phyloP scores from a whole-genome alignment of 1,284 basidiomycete genomes.

The Cryptococcus hybrid region DNA sequence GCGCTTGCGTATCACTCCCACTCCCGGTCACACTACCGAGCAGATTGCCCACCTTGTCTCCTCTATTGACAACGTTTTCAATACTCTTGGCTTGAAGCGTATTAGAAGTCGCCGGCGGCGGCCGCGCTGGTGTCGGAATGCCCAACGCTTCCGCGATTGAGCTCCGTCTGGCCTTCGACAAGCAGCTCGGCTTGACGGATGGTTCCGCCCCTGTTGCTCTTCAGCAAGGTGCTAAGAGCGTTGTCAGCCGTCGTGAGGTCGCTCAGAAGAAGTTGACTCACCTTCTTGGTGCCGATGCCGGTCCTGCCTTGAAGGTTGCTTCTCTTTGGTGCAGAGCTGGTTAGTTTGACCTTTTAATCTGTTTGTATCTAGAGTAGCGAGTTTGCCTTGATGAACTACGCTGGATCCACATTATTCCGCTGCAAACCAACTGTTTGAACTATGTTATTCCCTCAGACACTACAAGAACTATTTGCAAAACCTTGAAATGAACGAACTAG shows the following conservation, averaged over 20 bases:
- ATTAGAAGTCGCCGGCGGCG: conserved; percentile 66
- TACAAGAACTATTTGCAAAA: too few relatives aligned
- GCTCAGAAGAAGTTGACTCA: conserved; percentile 47
- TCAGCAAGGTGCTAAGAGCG: conserved; percentile 31
- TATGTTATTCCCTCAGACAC: too few relatives aligned
- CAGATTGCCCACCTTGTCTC: conserved; percentile 80
- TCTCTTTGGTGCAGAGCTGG: neutral
- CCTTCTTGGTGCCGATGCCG: conserved; percentile 31
- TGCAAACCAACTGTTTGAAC: too few relatives aligned
- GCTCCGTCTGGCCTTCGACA: conserved; percentile 81
- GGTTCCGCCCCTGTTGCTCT: conserved; percentile 65
- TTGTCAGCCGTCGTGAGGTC: conserved; percentile 37
- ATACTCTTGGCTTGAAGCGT: conserved; percentile 82
- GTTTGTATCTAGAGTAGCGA: neutral
- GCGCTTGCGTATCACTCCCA: conserved; percentile 92
- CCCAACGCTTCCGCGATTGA: conserved; percentile 48
- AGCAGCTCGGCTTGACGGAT: conserved; percentile 75
- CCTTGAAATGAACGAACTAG: too few relatives aligned
- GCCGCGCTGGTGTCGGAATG: conserved; percentile 70
- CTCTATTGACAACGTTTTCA: conserved; percentile 84
- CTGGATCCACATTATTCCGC: too few relatives aligned
- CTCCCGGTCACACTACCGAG: conserved; percentile 87
- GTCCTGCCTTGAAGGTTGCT: conserved; percentile 11
- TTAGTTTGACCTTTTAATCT: neutral
- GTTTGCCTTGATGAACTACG: too few relatives aligned